Conservation (phyloP, 148 eudicot species). For the Linanthus parryae region DNA sequence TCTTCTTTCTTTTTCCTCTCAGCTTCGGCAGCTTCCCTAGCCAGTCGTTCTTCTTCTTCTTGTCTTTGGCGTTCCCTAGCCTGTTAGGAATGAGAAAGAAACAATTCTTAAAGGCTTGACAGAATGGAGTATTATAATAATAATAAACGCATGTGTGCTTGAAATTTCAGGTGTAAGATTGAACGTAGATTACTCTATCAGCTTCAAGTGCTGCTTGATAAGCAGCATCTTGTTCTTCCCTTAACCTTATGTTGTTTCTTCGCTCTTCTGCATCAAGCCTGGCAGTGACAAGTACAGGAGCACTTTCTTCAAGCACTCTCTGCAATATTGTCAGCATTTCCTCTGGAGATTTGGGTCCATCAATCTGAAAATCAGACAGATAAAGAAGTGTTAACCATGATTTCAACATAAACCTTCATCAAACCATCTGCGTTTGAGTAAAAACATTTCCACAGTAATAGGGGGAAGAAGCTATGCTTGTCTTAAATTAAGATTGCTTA, state of each 20-base stretch:
- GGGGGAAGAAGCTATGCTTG: no score
- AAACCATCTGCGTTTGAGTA: no score
- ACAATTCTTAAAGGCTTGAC: no score
- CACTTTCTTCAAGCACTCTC: constrained; percentile 87
- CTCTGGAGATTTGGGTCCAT: constrained; percentile 89
- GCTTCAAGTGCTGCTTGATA: constrained; percentile 95
- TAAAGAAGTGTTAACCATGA: no score
- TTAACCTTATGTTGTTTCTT: constrained; percentile 69
- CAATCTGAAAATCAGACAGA: constrained; percentile 83
- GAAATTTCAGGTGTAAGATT: no score
- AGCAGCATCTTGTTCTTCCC: constrained; percentile 99
- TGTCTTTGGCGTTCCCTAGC: constrained; percentile 89
- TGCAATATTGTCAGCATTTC: constrained; percentile 71
- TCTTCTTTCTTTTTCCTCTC: constrained; percentile 79
- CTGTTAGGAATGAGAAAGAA: no score
- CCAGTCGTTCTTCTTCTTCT: constrained; percentile 85
- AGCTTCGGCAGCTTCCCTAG: constrained; percentile 93
- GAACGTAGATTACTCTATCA: constrained; percentile 82
- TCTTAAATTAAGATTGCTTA: no score
- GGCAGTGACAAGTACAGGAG: constrained; percentile 86
- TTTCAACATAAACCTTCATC: no score
- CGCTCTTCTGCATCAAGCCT: constrained; percentile 97
- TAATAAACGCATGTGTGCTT: no score
- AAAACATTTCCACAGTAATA: no score
- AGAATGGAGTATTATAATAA: no score